Base-by-base conservation (phyloP, 2,329 filamentous ascomycete genomes). In the Teratosphaeria epicoccoides region DNA sequence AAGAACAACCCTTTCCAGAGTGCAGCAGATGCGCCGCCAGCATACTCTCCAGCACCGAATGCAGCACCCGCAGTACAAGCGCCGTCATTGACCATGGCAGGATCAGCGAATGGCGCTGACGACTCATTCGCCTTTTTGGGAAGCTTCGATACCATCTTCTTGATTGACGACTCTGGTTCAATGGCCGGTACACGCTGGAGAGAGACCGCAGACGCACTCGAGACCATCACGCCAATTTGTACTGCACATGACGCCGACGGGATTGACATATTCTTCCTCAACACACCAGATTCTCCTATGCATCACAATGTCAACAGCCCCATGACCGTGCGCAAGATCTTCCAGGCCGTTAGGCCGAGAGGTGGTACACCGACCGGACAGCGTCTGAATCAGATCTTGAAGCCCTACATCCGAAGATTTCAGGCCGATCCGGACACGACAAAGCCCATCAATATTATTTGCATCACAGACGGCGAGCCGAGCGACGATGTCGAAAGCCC, bases 231-330 rank as follows among this genome's bases (percentile, higher is more conserved):
- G 0, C 88, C 88, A 0, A 85, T 95, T 62, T 94, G 90, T 70
- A 87, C 87, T 1, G 67, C 74, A 3, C 83, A 87, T 67, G 91
- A 97, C 66, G 71, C 74, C 0, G 87, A 96, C 67, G 91, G 91
- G 22, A 83, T 97, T 59, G 91, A 97, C 65, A 74, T 97, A 57
- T 89, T 87, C 76, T 97, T 97, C 69, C 75, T 97, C 33, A 96
- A 97, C 71, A 78, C 85, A 64, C 55, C 66, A 54, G 72, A 75
- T n/a, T 68, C 70, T 0, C 71, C 74, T 0, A 80, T 79, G 4
- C 90, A 87, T 70, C 74, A 75, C 58, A 81, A 85, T 53, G 76
- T 96, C 57, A 79, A 67, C 0, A 73, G 75, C 1, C 70, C 81
- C 0, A 66, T 63, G 0, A 74, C 76, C 0, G 83, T 96, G 4